Base-by-base conservation (phyloP, 2,329 filamentous ascomycete genomes). In the Didymella glomerata region DNA sequence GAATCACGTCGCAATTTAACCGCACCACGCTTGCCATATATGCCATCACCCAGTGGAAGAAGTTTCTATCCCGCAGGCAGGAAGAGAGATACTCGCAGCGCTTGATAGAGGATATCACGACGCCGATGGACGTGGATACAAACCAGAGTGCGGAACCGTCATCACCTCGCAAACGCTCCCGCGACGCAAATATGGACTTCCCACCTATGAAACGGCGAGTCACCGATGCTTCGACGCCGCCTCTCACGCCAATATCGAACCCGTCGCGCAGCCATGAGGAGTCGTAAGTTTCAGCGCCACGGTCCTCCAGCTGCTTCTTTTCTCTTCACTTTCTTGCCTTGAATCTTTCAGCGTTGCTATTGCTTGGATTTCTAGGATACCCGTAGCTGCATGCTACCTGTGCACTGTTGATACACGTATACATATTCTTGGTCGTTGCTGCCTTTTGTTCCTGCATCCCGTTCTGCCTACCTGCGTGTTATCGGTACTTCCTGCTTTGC, bases 1-100 rank as follows among this genome's bases (percentile, higher is more conserved):
- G 57, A 2, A 66, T 62, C 27, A 27, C 25, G 0, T 54, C 69
- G 7, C 63, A 68, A 18, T 76, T 76, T 40, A 65, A 72, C 30
- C 67, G 69, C 9, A 63, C 68, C 16, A 63, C 70, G 9, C 55
- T 75, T 11, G 68, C 70, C 1, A 56, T 71, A 51, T 68, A 63
- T 48, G 70, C 65, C 1, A 54, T 69, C 22, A 54, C 60, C 11
- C 66, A 75, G 47, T 76, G 74, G 74, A 75, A 69, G 54, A 73
- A 63, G 32, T 5, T 27, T 8, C 25, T 27, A 8, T 27, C 25
- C 25, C 25, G 25, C 25, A 27, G 25, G 8, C 25, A 27, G 25
- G 25, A 27, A 27, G 25, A 27, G 25, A 27, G 25, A 27, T 27
- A 27, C 25, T 27, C 25, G 25, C 25, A 27, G 25, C 25, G 25